Percentiles rank a stretch among this genome's conserved stretches.
phyloP scores from a whole-genome alignment of 2,329 filamentous ascomycete species.

The Zopfia rhizophila region DNA sequence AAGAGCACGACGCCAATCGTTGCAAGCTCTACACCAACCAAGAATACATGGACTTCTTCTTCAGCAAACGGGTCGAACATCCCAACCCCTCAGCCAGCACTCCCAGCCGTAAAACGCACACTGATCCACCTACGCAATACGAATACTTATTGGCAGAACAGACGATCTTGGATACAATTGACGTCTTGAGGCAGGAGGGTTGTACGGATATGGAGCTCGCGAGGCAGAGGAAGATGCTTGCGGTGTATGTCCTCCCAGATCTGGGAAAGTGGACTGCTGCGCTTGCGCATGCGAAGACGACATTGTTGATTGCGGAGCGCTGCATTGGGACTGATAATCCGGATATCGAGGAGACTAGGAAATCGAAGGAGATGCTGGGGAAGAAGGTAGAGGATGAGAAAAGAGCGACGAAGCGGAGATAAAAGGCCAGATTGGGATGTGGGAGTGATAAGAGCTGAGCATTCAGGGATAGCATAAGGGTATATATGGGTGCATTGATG shows the following conservation, averaged over 20 bases:
- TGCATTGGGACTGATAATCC: conserved; percentile 10
- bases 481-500: too few species aligned
- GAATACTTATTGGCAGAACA: neutral
- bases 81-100: neutral
- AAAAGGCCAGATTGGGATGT: too few species aligned
- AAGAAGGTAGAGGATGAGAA: too few species aligned
- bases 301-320: neutral
- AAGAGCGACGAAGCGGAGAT: too few species aligned
- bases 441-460: too few species aligned
- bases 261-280: conserved; percentile 2
- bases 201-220: conserved; percentile 11
- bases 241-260: neutral
- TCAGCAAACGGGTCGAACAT: too few species aligned
- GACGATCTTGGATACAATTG: neutral
- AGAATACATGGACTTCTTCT: too few species aligned
- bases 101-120: too few species aligned
- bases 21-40: neutral
- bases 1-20: conserved; percentile 37
- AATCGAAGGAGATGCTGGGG: too few species aligned
- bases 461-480: too few species aligned
- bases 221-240: conserved; percentile 1
- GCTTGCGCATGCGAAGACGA: conserved; percentile 3
- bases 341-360: too few species aligned
- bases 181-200: neutral
- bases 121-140: neutral